A percentile compares a stretch with the other conserved stretches of the same genome.
phyloP scores from a whole-genome alignment of 192 early-diverging fungal genomes.

The Chytriomyces sp. region DNA sequence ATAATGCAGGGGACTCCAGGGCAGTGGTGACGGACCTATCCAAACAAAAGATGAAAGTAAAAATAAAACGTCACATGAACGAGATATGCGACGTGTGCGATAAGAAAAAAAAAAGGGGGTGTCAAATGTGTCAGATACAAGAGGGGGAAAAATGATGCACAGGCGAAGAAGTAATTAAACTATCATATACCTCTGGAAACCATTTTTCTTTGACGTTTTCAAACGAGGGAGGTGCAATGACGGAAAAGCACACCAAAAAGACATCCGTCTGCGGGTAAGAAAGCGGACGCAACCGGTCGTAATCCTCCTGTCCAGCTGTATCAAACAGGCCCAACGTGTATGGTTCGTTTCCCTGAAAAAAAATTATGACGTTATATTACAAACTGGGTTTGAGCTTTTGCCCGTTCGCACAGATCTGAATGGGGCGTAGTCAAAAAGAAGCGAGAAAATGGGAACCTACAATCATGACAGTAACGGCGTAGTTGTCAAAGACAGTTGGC shows the following conservation, averaged over 20 bases:
- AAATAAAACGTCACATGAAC: background rate
- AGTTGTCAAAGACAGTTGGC: conserved; percentile 98
- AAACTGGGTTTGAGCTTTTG: background rate
- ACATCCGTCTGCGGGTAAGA: conserved; percentile 97
- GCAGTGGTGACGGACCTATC: conserved; percentile 84
- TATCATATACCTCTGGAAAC: conserved; percentile 80
- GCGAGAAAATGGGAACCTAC: conserved; percentile 47
- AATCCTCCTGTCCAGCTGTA: conserved; percentile 97
- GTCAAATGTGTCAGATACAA: too few species aligned
- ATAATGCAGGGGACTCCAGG: conserved; percentile 93
- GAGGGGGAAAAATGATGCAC: too few species aligned
- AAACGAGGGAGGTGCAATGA: conserved; percentile 88
- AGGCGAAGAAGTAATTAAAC: too few species aligned
- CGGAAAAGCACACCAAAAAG: conserved; percentile 93
- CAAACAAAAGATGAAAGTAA: background rate
- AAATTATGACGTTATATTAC: background rate
- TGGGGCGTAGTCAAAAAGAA: background rate
- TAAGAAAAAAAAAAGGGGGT: too few species aligned
- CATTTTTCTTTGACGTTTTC: conserved; percentile 97
- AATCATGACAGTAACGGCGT: conserved; percentile 99
- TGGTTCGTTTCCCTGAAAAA: conserved; percentile 78
- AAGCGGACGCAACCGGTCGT: conserved; percentile 88
- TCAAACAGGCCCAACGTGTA: conserved; percentile 95
- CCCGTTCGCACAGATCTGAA: background rate
- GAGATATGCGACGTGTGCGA: too few species aligned